Evolutionary conservation across 1,284 basidiomycete genomes (phyloP), one percentile per base, ranked within the genome.

Genomic region (Rhodofomes roseus): DNA sequence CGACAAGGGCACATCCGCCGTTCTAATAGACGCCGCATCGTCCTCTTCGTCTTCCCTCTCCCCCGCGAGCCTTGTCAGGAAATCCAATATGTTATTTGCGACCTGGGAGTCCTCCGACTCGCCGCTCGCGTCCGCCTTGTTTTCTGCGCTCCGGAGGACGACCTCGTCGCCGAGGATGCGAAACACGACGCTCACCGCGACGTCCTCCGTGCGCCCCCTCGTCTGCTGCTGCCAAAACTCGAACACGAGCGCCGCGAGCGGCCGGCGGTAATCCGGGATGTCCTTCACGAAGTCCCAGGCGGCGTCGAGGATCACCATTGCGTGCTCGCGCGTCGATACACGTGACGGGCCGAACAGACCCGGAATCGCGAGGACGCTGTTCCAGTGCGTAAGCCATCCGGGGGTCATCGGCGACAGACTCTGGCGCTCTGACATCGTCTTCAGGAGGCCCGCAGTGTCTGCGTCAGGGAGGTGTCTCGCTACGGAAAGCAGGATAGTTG

Each of bases 361-460:
- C 7, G 77, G 69, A 61, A 83, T 84, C n/a, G 71, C 73, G 22
- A 90, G 69, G 2, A 92, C 73, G 31, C 66, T 76, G 40, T 74
- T 68, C 89, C 90, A 91, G 66, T 86, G 84, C 6, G 74, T 73
- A 23, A 90, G 71, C 89, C 89, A 92, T 9, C 83, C 78, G 0
- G 85, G 80, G 0, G 85, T 84, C 14, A 86, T 86, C 0, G 89
- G 90, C 2, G 82, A 85, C 37, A 92, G 77, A 51, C 83, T 81
- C 61, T 87, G 83, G 59, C 87, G 83, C 50, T 84, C 81, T 31
- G 78, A 75, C 84, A 91, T 86, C 46, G 82, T 72, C 14, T 67
- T 66, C 5, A 88, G 81, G 4, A 90, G 75, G 54, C 79, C 79
- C 1, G 84, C 80, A 0, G 86, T 86, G 66, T 89, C 85, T 12